Conservation (phyloP, 164 flowering plant species). For the Cinnamomum chago region DNA sequence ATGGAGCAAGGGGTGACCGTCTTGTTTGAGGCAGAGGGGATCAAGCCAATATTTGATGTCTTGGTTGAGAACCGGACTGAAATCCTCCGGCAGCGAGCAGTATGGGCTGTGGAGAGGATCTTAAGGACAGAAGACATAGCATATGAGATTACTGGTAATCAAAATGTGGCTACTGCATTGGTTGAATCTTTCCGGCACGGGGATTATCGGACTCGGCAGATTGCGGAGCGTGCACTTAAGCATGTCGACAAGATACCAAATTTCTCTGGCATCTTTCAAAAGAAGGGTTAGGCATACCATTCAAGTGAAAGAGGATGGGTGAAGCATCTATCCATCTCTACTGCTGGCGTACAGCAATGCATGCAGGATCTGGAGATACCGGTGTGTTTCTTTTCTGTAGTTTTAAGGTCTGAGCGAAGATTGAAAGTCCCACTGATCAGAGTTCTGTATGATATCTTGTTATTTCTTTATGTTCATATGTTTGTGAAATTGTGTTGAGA, state of each 20-base stretch:
- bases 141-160: conserved; percentile 39
- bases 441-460: not conserved
- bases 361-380: not conserved
- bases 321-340: not conserved
- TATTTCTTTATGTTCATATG: not conserved
- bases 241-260: conserved; percentile 88
- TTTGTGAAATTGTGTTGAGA: not conserved
- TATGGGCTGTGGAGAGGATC: conserved; percentile 33
- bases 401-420: not conserved
- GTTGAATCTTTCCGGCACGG: conserved; percentile 92
- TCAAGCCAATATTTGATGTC: conserved; percentile 34
- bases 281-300: conserved; percentile 25
- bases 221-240: conserved; percentile 87
- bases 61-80: conserved; percentile 31
- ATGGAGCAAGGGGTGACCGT: conserved; percentile 61
- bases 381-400: not conserved
- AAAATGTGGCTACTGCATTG: conserved; percentile 73
- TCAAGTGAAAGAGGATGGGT: not conserved
- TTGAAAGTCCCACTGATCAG: not conserved
- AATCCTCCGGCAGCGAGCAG: conserved; percentile 25
- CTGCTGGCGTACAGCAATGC: not conserved
- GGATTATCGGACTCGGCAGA: conserved; percentile 73
- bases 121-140: conserved; percentile 32
- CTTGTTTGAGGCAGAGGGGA: conserved; percentile 48
- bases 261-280: conserved; percentile 83